Base-by-base conservation (phyloP, 495 filamentous ascomycete species). In the Daldinia childiae region DNA sequence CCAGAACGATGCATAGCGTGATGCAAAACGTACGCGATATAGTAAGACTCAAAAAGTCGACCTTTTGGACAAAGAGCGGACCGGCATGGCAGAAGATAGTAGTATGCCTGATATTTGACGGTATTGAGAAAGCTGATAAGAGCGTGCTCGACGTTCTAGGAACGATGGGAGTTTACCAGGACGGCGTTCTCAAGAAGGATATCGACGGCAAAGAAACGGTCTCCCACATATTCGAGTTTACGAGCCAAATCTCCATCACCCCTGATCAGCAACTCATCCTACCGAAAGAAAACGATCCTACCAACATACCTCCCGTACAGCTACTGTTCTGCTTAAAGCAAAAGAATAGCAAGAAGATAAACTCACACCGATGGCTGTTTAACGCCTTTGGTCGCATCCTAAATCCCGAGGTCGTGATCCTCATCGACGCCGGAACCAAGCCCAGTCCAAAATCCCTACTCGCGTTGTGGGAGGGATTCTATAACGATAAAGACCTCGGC, bases 11-110 rank as follows among this genome's bases (percentile, higher is more conserved):
- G 57, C 95, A 99, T 77, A 93, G 94, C 81, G 95, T 96, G 64
- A 99, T 99, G 95, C 93, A 97, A 79, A 99, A 99, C 74, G 93
- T 99, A 72, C 90, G 94, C 58, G 95, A 99, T 70, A 98, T 99
- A 77, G 95, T 98, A 67, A 98, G 96, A 82, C 81, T 98, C 65
- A 97, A 97, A 83, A 97, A 95, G 80, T 97, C 95, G 30, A 93
- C 97, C 75, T 99, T 99, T 84, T 99, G 95, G 95, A 97, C 97
- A 82, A 97, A 97, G 82, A 95, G 95, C 74, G 95, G 95, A 30
- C 94, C 95, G 30, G 95, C 95, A 32, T 99, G 95, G 95, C 95
- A 99, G 79, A 99, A 99, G 85, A 98, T 99, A 77, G 95, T 98
- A 14, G 95, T 99, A 30, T 93, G 90, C 75, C 82, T 98, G 62